Evolutionary conservation across 2,329 filamentous ascomycete genomes (phyloP).

Genomic region (Phyllosticta citrichinensis): DNA sequence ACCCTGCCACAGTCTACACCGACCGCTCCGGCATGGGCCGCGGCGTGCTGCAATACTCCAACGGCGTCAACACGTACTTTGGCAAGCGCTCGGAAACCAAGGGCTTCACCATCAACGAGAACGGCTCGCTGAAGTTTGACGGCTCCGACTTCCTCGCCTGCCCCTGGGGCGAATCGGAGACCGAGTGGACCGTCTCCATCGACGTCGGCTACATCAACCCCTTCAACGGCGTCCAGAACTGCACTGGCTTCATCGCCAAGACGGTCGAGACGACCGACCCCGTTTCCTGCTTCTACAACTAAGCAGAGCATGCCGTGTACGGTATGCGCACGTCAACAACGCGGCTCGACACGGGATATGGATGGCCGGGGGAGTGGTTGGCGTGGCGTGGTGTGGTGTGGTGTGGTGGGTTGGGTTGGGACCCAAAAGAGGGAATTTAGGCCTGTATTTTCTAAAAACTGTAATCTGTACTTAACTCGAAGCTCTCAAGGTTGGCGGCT

Average conservation of each 20-base stretch:
- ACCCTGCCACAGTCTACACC: neutral
- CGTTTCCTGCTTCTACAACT: constrained; percentile 1
- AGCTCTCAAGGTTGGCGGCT: neutral
- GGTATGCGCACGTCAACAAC: neutral
- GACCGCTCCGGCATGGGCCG: constrained; percentile 2
- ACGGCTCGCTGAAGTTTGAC: neutral
- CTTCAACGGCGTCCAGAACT: neutral
- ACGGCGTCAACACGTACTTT: neutral
- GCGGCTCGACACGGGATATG: neutral
- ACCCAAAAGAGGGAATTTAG: neutral
- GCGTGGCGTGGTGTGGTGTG: too few relatives aligned
- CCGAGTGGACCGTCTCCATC: neutral
- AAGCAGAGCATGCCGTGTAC: neutral
- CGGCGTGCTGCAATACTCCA: neutral
- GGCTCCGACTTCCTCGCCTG: neutral
- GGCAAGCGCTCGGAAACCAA: neutral
- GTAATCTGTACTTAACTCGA: neutral
- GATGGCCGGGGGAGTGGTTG: neutral
- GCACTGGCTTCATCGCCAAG: neutral
- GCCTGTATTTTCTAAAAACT: neutral
- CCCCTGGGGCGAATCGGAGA: neutral
- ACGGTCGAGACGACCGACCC: neutral
- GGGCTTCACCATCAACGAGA: neutral
- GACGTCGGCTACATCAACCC: neutral
- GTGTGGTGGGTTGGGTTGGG: too few relatives aligned